phyloP scores from a whole-genome alignment of 768 basidiomycete genomes.

The Dacryopinax primogenitus region DNA sequence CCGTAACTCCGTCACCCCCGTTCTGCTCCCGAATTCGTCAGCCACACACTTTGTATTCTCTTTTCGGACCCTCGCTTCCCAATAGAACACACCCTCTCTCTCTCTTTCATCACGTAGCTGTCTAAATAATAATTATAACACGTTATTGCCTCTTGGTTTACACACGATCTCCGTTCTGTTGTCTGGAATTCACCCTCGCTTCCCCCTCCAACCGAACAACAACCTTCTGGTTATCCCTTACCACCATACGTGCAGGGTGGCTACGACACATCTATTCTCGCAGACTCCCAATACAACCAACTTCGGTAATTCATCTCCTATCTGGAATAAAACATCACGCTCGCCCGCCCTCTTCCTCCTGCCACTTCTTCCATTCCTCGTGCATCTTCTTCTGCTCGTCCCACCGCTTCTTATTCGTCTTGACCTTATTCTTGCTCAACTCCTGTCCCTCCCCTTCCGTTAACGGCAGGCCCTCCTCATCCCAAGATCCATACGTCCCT shows the following conservation, averaged over 20 bases:
- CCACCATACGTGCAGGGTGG: too few relatives aligned
- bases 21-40: not conserved
- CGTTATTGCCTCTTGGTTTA: too few relatives aligned
- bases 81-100: not conserved
- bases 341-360: not conserved
- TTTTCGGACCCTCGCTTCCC: not conserved
- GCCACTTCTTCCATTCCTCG: constrained; percentile 41
- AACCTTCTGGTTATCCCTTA: too few relatives aligned
- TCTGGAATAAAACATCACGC: not conserved
- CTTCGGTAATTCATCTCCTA: too few relatives aligned
- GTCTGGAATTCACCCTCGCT: too few relatives aligned
- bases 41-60: not conserved
- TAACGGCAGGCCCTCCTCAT: constrained; percentile 69
- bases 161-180: too few relatives aligned
- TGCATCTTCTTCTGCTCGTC: constrained; percentile 63
- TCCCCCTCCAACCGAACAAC: too few relatives aligned
- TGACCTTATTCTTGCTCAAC: constrained; percentile 63
- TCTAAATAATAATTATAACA: not conserved
- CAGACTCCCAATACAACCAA: too few relatives aligned
- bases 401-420: constrained; percentile 67
- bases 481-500: constrained; percentile 70
- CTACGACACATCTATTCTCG: too few relatives aligned
- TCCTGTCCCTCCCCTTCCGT: constrained; percentile 78
- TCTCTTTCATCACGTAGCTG: not conserved
- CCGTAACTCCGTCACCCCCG: not conserved